phyloP scores from a whole-genome alignment of 192 early-diverging fungal genomes.

The Endogone sp. region DNA sequence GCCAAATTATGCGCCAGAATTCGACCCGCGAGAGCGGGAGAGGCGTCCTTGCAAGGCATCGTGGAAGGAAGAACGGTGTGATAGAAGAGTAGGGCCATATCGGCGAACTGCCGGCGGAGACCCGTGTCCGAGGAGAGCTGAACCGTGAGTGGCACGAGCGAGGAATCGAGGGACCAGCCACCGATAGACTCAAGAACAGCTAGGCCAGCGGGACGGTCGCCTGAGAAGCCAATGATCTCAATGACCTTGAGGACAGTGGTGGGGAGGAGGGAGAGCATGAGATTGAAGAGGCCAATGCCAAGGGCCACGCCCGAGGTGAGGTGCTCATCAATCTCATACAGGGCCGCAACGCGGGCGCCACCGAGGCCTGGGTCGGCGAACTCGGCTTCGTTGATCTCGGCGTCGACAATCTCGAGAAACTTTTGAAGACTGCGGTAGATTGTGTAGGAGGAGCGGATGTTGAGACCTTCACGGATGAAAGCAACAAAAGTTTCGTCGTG shows the following conservation, averaged over 20 bases:
- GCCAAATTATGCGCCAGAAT: conserved; percentile 52
- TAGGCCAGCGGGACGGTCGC: conserved; percentile 72
- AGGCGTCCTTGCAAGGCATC: conserved; percentile 63
- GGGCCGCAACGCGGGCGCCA: conserved; percentile 11
- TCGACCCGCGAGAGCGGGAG: conserved; percentile 56
- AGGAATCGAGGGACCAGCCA: conserved; percentile 54
- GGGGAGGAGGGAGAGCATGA: conserved; percentile 76
- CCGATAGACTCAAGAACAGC: conserved; percentile 66
- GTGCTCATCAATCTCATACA: conserved; percentile 69
- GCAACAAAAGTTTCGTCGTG: conserved; percentile 72
- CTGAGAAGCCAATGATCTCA: conserved; percentile 81
- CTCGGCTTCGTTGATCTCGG: conserved; percentile 31
- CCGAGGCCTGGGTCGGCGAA: conserved; percentile 27
- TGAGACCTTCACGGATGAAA: conserved; percentile 74
- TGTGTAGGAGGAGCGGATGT: conserved; percentile 64
- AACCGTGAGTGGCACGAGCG: conserved; percentile 21
- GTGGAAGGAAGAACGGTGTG: conserved; percentile 71
- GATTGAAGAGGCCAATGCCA: conserved; percentile 74
- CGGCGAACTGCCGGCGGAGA: conserved; percentile 75
- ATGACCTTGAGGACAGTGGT: conserved; percentile 65
- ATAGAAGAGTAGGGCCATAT: conserved; percentile 67
- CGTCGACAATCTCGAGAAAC: conserved; percentile 40
- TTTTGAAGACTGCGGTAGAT: conserved; percentile 57
- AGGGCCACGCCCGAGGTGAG: conserved; percentile 78
- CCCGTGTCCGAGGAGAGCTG: conserved; percentile 46